A percentile compares a stretch with the other conserved stretches of the same genome.
These are phyloP conservation scores for Eustoma russellianum DNA, from an alignment of 257 asterid species.

Conservation along the genomic window DNA sequence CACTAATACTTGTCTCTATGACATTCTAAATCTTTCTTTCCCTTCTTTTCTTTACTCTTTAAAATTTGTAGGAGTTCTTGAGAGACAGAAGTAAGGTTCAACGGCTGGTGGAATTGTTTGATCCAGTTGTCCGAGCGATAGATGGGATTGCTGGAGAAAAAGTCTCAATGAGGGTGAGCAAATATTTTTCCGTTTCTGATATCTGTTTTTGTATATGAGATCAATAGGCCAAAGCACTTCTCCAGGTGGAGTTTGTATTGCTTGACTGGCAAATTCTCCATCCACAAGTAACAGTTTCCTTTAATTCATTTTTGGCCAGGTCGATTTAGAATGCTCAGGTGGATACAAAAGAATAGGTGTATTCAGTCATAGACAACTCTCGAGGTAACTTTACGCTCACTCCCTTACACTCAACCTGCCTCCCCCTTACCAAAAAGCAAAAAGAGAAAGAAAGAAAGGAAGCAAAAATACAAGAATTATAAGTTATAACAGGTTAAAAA, in stretches of 20 bases:
- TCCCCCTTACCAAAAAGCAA: too few species aligned
- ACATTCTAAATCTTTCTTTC: too few species aligned
- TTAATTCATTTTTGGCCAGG: conserved; percentile 32
- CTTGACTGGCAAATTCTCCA: background rate
- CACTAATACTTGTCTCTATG: too few species aligned
- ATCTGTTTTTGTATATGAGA: background rate
- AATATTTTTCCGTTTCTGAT: background rate
- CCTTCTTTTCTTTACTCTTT: background rate
- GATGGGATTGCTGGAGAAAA: conserved; percentile 65
- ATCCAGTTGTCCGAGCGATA: conserved; percentile 70
- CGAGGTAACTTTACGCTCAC: conserved; percentile 31
- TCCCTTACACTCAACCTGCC: too few species aligned
- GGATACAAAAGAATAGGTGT: conserved; percentile 68
- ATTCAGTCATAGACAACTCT: conserved; percentile 77
- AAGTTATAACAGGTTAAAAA: too few species aligned
- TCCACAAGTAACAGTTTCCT: background rate
- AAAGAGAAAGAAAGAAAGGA: too few species aligned
- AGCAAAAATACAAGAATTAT: too few species aligned
- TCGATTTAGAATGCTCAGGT: conserved; percentile 74
- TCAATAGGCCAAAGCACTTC: background rate
- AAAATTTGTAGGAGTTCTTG: conserved; percentile 52
- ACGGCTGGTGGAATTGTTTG: conserved; percentile 57
- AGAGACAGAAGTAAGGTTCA: conserved; percentile 81
- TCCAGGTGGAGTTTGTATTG: background rate
- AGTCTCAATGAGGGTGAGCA: conserved; percentile 82